phyloP scores from a whole-genome alignment of 768 basidiomycete genomes.

The Mycena filopes region DNA sequence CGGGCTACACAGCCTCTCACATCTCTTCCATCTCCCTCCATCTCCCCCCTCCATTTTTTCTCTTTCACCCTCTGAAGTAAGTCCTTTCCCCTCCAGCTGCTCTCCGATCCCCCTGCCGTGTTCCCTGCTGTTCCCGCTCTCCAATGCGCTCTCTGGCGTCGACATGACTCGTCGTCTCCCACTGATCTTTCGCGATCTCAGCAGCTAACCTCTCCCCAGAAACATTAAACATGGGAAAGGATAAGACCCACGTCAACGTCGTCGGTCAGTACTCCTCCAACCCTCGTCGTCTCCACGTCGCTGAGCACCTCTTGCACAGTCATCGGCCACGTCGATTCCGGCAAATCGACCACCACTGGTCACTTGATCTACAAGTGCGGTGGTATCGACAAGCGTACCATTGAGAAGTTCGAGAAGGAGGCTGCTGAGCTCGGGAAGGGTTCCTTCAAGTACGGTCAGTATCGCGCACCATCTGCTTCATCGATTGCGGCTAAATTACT shows the following conservation, averaged over 20 bases:
- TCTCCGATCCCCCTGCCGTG: background rate
- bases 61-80: slow-evolving; percentile 49
- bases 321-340: slow-evolving; percentile 99
- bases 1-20: slow-evolving; percentile 50
- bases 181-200: slow-evolving; percentile 43
- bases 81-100: slow-evolving; percentile 34
- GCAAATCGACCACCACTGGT: slow-evolving; percentile 99
- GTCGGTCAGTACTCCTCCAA: slow-evolving; percentile 74
- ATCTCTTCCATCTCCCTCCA: slow-evolving; percentile 58
- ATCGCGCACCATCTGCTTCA: slow-evolving; percentile 17
- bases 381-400: slow-evolving; percentile 99
- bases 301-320: slow-evolving; percentile 58
- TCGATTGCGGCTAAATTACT: slow-evolving; percentile 35
- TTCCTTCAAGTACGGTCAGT: slow-evolving; percentile 95
- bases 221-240: slow-evolving; percentile 90
- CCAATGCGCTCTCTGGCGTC: background rate
- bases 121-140: background rate
- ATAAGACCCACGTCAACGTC: slow-evolving; percentile 96
- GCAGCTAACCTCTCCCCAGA: slow-evolving; percentile 50
- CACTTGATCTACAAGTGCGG: slow-evolving; percentile 99
- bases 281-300: slow-evolving; percentile 29
- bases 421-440: slow-evolving; percentile 99
- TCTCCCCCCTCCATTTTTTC: slow-evolving; percentile 49
- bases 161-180: slow-evolving; percentile 26
- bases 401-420: slow-evolving; percentile 99